Percentiles rank a stretch among this genome's conserved stretches.
Conservation (phyloP, 2,329 filamentous ascomycete genomes). For the Clonostachys rhizophaga region DNA sequence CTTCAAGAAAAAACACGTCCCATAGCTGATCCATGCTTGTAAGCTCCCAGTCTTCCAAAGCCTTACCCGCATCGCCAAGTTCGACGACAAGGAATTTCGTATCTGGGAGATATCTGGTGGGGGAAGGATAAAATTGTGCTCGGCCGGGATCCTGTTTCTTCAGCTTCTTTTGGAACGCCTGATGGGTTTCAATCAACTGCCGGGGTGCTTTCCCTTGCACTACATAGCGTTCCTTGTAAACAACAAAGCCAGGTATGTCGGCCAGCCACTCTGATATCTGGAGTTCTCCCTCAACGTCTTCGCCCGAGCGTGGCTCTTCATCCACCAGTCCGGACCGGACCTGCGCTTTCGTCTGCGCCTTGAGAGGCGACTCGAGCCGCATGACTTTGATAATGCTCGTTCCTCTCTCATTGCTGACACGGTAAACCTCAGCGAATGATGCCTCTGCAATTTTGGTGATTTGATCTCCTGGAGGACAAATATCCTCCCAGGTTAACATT, state of each 20-base stretch:
- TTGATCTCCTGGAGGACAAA: conserved; percentile 45
- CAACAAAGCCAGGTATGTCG: conserved; percentile 59
- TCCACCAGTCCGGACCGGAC: conserved; percentile 49
- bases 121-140: conserved; percentile 58
- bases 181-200: conserved; percentile 54
- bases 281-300: conserved; percentile 53
- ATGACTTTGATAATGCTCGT: conserved; percentile 64
- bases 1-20: conserved; percentile 58
- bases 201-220: conserved; percentile 50
- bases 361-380: conserved; percentile 53
- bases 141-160: conserved; percentile 51
- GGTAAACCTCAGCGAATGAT: conserved; percentile 63
- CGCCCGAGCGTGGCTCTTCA: conserved; percentile 50
- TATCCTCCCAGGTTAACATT: conserved; percentile 49
- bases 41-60: conserved; percentile 54
- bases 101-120: conserved; percentile 51
- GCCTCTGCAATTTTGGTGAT: conserved; percentile 64
- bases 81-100: conserved; percentile 59
- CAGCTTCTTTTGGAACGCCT: conserved; percentile 46
- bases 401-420: conserved; percentile 52
- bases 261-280: conserved; percentile 60
- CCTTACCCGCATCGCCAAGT: conserved; percentile 56
- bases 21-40: conserved; percentile 46
- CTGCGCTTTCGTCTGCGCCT: conserved; percentile 52
- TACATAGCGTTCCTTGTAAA: conserved; percentile 61